Evolutionary conservation across 2,329 filamentous ascomycete genomes (phyloP).

Genomic region (Sporothrix euskadiensis): DNA sequence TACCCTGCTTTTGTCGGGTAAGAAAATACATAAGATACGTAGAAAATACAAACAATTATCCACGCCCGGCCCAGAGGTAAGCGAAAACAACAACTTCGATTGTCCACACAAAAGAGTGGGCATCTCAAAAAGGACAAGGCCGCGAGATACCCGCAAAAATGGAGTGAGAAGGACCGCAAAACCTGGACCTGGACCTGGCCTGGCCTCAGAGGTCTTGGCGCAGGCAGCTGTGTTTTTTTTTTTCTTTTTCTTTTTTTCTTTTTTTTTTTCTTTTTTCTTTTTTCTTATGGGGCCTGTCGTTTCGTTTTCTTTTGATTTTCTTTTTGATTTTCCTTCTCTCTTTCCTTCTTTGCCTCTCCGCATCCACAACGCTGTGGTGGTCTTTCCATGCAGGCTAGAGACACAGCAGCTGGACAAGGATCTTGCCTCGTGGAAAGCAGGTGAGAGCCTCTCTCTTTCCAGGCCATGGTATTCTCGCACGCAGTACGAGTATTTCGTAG

Average conservation of each 20-base stretch:
- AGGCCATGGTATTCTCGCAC: background rate
- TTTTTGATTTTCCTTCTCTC: background rate
- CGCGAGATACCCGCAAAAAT: background rate
- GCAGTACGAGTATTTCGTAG: background rate
- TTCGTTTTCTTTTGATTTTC: background rate
- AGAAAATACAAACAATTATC: background rate
- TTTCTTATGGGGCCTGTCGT: background rate
- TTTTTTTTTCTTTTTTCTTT: background rate
- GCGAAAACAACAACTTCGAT: background rate
- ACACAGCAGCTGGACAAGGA: conserved; percentile 15
- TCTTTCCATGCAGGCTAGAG: background rate
- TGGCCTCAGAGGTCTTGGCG: background rate
- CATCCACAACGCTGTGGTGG: background rate
- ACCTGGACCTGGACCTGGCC: background rate
- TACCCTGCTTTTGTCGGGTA: background rate
- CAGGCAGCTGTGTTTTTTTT: conserved; percentile 2
- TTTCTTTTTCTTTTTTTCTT: background rate
- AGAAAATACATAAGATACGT: background rate
- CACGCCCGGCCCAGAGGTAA: background rate
- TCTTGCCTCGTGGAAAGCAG: background rate
- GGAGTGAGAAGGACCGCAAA: background rate
- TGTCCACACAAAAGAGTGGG: background rate
- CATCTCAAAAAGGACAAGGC: background rate
- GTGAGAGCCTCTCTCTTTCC: background rate
- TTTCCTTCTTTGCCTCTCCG: background rate